These are phyloP conservation scores for Blastobotrys serpentis DNA, from an alignment of 1,139 yeast species.

Conservation along the genomic window DNA sequence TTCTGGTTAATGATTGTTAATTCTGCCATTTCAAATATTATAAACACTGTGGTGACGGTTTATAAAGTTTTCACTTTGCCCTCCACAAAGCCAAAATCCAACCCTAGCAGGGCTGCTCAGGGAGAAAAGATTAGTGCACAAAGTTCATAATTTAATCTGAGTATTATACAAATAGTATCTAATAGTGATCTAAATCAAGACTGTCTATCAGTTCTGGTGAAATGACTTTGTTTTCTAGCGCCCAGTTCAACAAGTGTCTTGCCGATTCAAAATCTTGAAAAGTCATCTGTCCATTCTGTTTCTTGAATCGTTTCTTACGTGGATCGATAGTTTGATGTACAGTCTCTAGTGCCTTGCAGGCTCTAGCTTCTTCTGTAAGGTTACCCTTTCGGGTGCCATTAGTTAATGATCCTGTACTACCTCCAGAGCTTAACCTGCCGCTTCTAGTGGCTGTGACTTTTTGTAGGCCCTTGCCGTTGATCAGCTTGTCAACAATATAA, in stretches of 20 bases:
- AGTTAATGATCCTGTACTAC: slow-evolving; percentile 28
- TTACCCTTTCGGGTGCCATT: slow-evolving; percentile 24
- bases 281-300: slow-evolving; percentile 18
- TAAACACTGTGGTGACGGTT: neutral
- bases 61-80: slow-evolving; percentile 10
- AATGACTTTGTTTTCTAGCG: slow-evolving; percentile 26
- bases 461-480: slow-evolving; percentile 41
- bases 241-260: slow-evolving; percentile 35
- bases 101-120: neutral
- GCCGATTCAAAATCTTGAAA: slow-evolving; percentile 32
- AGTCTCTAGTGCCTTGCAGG: slow-evolving; percentile 31
- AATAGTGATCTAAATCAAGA: slow-evolving; percentile 5
- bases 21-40: slow-evolving; percentile 25
- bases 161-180: neutral
- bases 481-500: slow-evolving; percentile 45
- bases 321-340: slow-evolving; percentile 40
- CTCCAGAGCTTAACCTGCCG: slow-evolving; percentile 31
- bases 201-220: slow-evolving; percentile 19
- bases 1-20: slow-evolving; percentile 41
- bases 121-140: neutral
- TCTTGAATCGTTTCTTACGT: slow-evolving; percentile 31
- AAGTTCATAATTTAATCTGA: neutral
- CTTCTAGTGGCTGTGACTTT: slow-evolving; percentile 26
- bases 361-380: slow-evolving; percentile 28
- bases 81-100: neutral